Evolutionary conservation across 179 eudicot species (phyloP), one percentile per base, ranked within the genome.

Genomic region (Nepenthes alata): DNA sequence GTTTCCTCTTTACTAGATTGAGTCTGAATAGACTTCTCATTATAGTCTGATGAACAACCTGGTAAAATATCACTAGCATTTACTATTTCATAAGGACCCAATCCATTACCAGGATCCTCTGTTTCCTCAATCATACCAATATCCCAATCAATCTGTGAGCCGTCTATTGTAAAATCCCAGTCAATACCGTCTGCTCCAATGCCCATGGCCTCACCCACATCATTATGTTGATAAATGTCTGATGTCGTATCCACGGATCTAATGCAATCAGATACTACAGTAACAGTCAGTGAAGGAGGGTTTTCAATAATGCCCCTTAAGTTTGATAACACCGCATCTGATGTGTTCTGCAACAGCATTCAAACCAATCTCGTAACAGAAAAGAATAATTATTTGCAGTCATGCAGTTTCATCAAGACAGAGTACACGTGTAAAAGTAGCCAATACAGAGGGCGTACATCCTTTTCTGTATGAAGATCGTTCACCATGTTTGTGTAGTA

Each of bases 121-220:
- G 86, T 68, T 67, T 84, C 89, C 77, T 81, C 95, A 45, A 85
- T 71, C 6, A 83, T 71, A 45, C 87, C 96, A 61, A 89, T 83
- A 80, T 89, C 98, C 98, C 98, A 89, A 72, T 93, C 98, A 72
- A 93, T 93, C 83, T 87, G 89, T 70, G 95, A 70, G 77, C 86
- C 82, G 57, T 89, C 97, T 61, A 83, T 38, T n/a, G 95, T 77
- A 59, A 93, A 85, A 82, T 93, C 95, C 98, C 98, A 89, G 72
- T 93, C 95, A 73, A 93, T 93, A 68, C 63, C 71, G 45, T 78
- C 89, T 37, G 78, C 82, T 35, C 73, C 76, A 50, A 61, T 66
- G n/a, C 62, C 77, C 60, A 72, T 58, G 57, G 69, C 77, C 55
- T 71, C 81, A 55, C 71, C 48, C 60, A 47, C 58, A 61, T 65